Conservation (phyloP, 108 stramenopile species). For the Cylindrotheca fusiformis region DNA sequence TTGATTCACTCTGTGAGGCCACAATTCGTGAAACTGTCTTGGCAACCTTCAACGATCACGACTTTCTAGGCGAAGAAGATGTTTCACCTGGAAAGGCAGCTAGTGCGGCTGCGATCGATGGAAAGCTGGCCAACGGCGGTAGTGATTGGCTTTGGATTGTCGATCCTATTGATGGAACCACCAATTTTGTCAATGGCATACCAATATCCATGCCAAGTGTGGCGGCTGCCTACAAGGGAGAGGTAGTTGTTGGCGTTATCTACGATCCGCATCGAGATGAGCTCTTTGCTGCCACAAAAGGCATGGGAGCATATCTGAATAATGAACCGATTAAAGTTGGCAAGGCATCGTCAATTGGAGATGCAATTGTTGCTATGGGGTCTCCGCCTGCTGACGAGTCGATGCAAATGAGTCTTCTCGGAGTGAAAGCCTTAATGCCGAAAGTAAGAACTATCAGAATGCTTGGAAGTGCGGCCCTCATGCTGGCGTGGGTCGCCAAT, state of each 20-base stretch:
- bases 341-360: conserved; percentile 17
- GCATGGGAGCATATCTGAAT: conserved; percentile 68
- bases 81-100: conserved; percentile 43
- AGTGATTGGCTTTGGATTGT: conserved; percentile 58
- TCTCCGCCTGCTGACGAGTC: conserved; percentile 63
- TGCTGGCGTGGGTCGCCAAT: conserved; percentile 85
- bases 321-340: conserved; percentile 47
- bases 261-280: conserved; percentile 76
- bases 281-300: conserved; percentile 68
- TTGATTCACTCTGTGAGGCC: conserved; percentile 84
- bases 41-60: conserved; percentile 52
- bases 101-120: conserved; percentile 45
- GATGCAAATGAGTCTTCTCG: conserved; percentile 67
- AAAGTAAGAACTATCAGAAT: conserved; percentile 76
- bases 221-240: conserved; percentile 41
- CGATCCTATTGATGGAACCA: conserved; percentile 80
- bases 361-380: conserved; percentile 64
- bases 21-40: conserved; percentile 52
- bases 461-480: conserved; percentile 76
- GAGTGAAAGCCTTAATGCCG: conserved; percentile 63
- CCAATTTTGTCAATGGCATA: conserved; percentile 78
- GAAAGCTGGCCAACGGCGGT: conserved; percentile 18
- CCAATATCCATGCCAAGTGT: conserved; percentile 63
- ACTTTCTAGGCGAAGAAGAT: conserved; percentile 77
- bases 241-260: conserved; percentile 68